Base-by-base conservation (phyloP, 1,139 yeast genomes). In the Magnusiomyces suaveolens region DNA sequence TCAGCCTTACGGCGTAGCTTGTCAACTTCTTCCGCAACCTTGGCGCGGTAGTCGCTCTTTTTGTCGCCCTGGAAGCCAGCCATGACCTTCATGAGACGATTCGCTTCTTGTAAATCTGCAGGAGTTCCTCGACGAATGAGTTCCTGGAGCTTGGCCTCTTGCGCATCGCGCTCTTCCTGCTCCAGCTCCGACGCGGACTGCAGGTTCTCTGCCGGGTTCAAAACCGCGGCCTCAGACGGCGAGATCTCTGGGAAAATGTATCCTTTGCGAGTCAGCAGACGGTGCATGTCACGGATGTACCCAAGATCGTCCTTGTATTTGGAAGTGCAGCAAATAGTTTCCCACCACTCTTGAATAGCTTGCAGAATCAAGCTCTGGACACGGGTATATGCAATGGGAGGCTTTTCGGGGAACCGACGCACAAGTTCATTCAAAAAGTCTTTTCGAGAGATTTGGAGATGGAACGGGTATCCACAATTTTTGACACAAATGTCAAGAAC, bases 401-500 rank as follows among this genome's bases (percentile, higher is more conserved):
- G 98, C 66, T 89, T 81, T 67, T 90, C 97, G 1, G 98, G 97
- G 72, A 92, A 94, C 67, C 90, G 73, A 64, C 87, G 85, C 38
- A 92, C 98, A 66, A 92, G 78, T 65, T 89, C 96, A 69, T 92
- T 92, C 66, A 92, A 76, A 63, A 92, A 92, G 67, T 92, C 98
- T 71, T 92, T 92, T 59, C 97, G 80, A 8, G 96, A 87, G 54
- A 92, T 87, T 72, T 94, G 98, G 54, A 92, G 76, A 61, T 92
- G 98, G 73, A 92, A 83, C 2, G 98, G 97, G 69, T 90, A 94
- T 1, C 98, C 98, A 74, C 99, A 92, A 71, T 92, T 92, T 72
- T 92, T 92, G 54, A 92, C 98, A 63, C 94, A 76, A 57, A 88
- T 89, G 67, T 92, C 99, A 62, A 92, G 79, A 54, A 85, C 66